Base-by-base conservation (phyloP, 2,329 filamentous ascomycete species). In the Tolypocladium tundrense region DNA sequence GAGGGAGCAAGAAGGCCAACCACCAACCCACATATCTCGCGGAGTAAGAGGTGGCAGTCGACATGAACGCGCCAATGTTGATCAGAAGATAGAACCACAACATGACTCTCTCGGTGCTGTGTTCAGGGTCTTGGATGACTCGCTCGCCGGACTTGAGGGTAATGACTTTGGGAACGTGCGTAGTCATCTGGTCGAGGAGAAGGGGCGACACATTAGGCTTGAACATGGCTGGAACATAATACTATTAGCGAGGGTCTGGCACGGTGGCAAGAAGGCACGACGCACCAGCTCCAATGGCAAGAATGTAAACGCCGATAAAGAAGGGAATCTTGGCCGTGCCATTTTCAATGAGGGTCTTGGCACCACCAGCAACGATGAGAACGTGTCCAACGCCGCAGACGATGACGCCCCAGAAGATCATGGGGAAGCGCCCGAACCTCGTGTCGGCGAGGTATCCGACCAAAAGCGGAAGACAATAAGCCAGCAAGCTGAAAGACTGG, bases 121-220 rank as follows among this genome's bases (percentile, higher is more conserved):
- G 79, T 61, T 84, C 82, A 0, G 85, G 86, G 61, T 88, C 86
- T n/a, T 86, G 77, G 54, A 89, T 86, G 37, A 88, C 83, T 24
- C 82, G 79, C 67, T 88, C 83, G 21, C 86, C 86, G 3, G 72
- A 80, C 48, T 67, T 66, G 11, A 79, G 77, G 0, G 63, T 67
- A 37, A 60, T 56, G 45, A 67, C 62, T 2, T 58, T 64, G 33
- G 68, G 64, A 37, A 79, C 80, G 5, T 81, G 82, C 27, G 79
- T 77, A 3, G 74, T 78, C 65, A 86, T 80, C 65, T 89, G 86
- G 62, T 89, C 86, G 13, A 87, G 82, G 35, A 89, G 79, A 21
- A 88, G 73, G 0, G 86, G 85, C 0, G 85, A 83, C 42, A 91
- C 85, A 62, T 90, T 90, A 43, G 85, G 75, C 75, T 91, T 91